A percentile compares a stretch with the other conserved stretches of the same genome.
Evolutionary conservation across 306 rosid genomes (phyloP).

Genomic region (Malus domestica): DNA sequence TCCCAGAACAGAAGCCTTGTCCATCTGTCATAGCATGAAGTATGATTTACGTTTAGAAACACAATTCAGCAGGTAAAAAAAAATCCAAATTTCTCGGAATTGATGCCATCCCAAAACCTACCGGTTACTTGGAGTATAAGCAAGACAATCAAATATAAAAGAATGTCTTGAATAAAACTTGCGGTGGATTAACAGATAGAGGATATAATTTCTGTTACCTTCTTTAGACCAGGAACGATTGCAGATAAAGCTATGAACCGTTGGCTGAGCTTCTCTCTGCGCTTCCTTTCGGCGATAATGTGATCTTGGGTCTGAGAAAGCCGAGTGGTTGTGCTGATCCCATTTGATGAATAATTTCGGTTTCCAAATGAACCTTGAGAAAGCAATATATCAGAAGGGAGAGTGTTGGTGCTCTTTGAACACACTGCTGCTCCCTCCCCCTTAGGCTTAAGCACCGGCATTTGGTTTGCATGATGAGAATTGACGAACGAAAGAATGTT

Average conservation of each 20-base stretch:
- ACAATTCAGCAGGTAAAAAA: not conserved
- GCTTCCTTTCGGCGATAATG: conserved; percentile 74
- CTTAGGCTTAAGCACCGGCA: conserved; percentile 54
- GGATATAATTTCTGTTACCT: conserved; percentile 35
- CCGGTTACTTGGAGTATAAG: not conserved
- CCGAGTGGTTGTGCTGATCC: conserved; percentile 34
- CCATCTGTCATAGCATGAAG: conserved; percentile 46
- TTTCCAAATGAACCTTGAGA: conserved; percentile 40
- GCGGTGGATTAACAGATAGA: not conserved
- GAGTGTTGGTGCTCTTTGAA: conserved; percentile 24
- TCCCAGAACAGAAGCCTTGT: conserved; percentile 97
- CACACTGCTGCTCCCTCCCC: conserved; percentile 34
- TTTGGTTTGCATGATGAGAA: conserved; percentile 36
- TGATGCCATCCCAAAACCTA: not conserved
- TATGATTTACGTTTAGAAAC: not conserved
- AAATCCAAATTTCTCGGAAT: not conserved
- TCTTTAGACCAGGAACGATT: conserved; percentile 82
- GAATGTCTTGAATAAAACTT: not conserved
- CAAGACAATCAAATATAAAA: not conserved
- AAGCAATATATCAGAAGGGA: conserved; percentile 38
- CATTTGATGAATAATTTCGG: conserved; percentile 30
- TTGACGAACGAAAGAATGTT: conserved; percentile 45
- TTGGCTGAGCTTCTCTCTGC: conserved; percentile 78
- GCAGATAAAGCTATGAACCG: conserved; percentile 77
- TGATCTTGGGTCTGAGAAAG: conserved; percentile 69